Evolutionary conservation across 1,284 basidiomycete species (phyloP).

Genomic region (Leccinum fallax): DNA sequence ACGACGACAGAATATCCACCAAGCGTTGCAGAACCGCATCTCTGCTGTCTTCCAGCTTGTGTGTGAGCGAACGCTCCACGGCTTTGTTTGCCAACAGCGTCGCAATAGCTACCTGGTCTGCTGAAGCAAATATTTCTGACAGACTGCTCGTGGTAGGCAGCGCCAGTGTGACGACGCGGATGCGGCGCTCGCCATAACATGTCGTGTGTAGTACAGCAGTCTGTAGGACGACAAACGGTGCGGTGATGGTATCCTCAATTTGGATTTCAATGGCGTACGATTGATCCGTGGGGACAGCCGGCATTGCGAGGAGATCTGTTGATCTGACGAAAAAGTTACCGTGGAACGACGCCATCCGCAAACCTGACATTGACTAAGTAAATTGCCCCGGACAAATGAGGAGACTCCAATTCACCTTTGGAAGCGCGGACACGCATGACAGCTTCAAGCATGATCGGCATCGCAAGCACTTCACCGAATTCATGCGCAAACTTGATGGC

Average conservation of each 20-base stretch:
- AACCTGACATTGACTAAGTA: slow-evolving; percentile 48
- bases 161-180: slow-evolving; percentile 93
- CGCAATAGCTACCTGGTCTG: slow-evolving; percentile 91
- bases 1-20: slow-evolving; percentile 88
- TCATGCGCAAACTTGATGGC: slow-evolving; percentile 98
- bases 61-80: slow-evolving; percentile 88
- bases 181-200: slow-evolving; percentile 93
- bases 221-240: slow-evolving; percentile 95
- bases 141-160: slow-evolving; percentile 92
- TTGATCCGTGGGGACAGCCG: slow-evolving; percentile 95
- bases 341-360: slow-evolving; percentile 98
- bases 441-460: slow-evolving; percentile 95
- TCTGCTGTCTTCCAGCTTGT: slow-evolving; percentile 92
- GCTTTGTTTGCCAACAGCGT: slow-evolving; percentile 96
- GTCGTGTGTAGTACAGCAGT: slow-evolving; percentile 97
- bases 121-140: slow-evolving; percentile 93
- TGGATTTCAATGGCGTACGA: slow-evolving; percentile 97
- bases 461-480: slow-evolving; percentile 90
- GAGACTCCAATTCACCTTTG: slow-evolving; percentile 54
- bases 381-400: slow-evolving; percentile 1
- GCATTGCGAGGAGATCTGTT: slow-evolving; percentile 95
- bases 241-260: slow-evolving; percentile 93
- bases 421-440: slow-evolving; percentile 98
- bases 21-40: slow-evolving; percentile 91
- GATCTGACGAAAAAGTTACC: slow-evolving; percentile 99